A percentile compares a stretch with the other conserved stretches of the same genome.
Conservation (phyloP, 2,329 filamentous ascomycete genomes). For the Xylariaceae sp. region DNA sequence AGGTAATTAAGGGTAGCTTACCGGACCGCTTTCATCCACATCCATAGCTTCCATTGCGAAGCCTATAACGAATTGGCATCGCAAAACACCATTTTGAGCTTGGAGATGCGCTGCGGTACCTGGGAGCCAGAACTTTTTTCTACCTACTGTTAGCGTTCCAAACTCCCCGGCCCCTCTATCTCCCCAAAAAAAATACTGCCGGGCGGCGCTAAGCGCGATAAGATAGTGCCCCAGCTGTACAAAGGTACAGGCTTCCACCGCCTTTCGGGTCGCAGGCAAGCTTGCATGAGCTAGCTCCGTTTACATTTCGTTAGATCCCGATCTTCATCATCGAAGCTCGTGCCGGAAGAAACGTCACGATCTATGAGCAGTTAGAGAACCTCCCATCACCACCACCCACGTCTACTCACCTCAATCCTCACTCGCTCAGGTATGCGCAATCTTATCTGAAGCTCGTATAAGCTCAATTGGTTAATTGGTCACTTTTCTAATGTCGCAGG, state of each 20-base stretch:
- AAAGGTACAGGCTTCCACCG: conserved; percentile 17
- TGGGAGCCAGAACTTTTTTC: conserved; percentile 12
- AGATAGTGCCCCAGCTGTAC: conserved; percentile 11
- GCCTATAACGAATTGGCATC: conserved; percentile 30
- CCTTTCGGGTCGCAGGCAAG: conserved; percentile 9
- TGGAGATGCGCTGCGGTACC: background rate
- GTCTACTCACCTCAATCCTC: background rate
- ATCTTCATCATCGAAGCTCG: conserved; percentile 15
- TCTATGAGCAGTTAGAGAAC: background rate
- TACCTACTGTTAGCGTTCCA: conserved; percentile 24
- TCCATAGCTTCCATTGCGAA: conserved; percentile 38
- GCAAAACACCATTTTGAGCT: conserved; percentile 17
- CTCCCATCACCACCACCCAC: conserved; percentile 29
- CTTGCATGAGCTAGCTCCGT: conserved; percentile 23
- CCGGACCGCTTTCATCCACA: conserved; percentile 32
- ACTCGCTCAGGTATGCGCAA: conserved; percentile 24
- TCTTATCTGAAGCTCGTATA: background rate
- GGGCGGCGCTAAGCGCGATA: conserved; percentile 16
- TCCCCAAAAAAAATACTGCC: conserved; percentile 33
- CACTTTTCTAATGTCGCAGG: conserved; percentile 17
- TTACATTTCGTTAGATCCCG: conserved; percentile 27
- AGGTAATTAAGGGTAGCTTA: conserved; percentile 17
- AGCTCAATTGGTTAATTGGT: conserved; percentile 34
- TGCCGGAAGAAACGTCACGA: conserved; percentile 24
- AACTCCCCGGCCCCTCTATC: conserved; percentile 35